Evolutionary conservation across 768 basidiomycete genomes (phyloP), one percentile per base, ranked within the genome.

Genomic region (Leucogyrophana mollusca): DNA sequence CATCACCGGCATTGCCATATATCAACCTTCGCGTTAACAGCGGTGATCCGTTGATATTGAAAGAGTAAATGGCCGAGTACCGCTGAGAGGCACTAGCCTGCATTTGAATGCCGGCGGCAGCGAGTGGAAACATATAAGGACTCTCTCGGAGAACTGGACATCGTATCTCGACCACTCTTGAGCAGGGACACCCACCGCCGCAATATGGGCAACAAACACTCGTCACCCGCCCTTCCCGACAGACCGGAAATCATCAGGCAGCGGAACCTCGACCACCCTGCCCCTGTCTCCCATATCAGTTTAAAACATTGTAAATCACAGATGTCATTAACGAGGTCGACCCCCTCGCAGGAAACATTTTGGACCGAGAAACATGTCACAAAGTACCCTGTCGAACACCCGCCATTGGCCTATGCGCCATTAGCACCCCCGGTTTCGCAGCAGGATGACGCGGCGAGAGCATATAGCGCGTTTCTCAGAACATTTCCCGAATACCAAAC

Each of bases 401-500:
- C 47, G 3, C 41, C 41, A 24, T 34, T 43, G 18, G 39, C 56
- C 41, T 62, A 65, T 59, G 65, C 56, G 25, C 60, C 51, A 46
- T 69, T 43, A 40, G 58, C 44, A 20, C 56, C 53, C 51, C 49
- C 47, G 9, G 42, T 17, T 33, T 52, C 50, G 2, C 56, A 59
- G 27, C 55, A 70, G 3, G 65, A 67, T 45, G 69, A 70, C 45
- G 69, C 71, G 5, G 61, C 67, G 20, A 53, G 55, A 24, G 74
- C 78, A 16, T 82, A 79, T 59, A 60, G 68, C 16, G 59, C 61
- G 14, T 88, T 85, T 64, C 66, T 79, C 32, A 54, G 47, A 39
- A 16, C 50, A 0, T 72, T 66, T 43, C 73, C 70, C 62, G 83
- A 85, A 62, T 89, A 86, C 53, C 73, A 74, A 39, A 70, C 70